phyloP scores from a whole-genome alignment of 2,329 filamentous ascomycete species.

The Setomelanomma holmii region DNA sequence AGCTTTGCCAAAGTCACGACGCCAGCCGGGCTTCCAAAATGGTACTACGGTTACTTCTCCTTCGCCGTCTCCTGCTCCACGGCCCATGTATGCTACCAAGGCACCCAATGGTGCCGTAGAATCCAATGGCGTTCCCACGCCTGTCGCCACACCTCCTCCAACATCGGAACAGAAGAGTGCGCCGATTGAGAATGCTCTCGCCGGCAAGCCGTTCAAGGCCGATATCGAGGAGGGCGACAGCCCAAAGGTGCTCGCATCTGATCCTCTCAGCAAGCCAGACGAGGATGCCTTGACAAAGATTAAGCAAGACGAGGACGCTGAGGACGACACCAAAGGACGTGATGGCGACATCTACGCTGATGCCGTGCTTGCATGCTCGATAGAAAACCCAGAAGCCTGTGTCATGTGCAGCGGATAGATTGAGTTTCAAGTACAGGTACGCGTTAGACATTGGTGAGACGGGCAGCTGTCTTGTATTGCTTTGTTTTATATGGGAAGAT shows the following conservation, averaged over 20 bases:
- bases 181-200: slow-evolving; percentile 63
- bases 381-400: slow-evolving; percentile 94
- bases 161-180: slow-evolving; percentile 55
- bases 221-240: slow-evolving; percentile 79
- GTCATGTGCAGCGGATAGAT: slow-evolving; percentile 96
- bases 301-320: slow-evolving; percentile 75
- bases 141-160: slow-evolving; percentile 70
- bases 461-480: slow-evolving; percentile 22
- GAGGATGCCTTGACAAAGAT: slow-evolving; percentile 68
- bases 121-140: slow-evolving; percentile 71
- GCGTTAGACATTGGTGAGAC: slow-evolving; percentile 18
- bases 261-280: slow-evolving; percentile 67
- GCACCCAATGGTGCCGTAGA: slow-evolving; percentile 51
- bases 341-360: slow-evolving; percentile 96
- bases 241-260: slow-evolving; percentile 77
- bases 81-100: slow-evolving; percentile 70
- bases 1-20: slow-evolving; percentile 71
- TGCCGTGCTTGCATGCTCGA: slow-evolving; percentile 90
- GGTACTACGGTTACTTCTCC: slow-evolving; percentile 51
- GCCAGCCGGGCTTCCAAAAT: slow-evolving; percentile 48
- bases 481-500: slow-evolving; percentile 12
- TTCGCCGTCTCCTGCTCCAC: slow-evolving; percentile 66
- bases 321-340: slow-evolving; percentile 73
- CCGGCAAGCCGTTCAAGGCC: slow-evolving; percentile 75
- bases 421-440: slow-evolving; percentile 9